These are phyloP conservation scores for Aspergillus texensis DNA, from an alignment of 2,329 filamentous ascomycete genomes.

Conservation along the genomic window DNA sequence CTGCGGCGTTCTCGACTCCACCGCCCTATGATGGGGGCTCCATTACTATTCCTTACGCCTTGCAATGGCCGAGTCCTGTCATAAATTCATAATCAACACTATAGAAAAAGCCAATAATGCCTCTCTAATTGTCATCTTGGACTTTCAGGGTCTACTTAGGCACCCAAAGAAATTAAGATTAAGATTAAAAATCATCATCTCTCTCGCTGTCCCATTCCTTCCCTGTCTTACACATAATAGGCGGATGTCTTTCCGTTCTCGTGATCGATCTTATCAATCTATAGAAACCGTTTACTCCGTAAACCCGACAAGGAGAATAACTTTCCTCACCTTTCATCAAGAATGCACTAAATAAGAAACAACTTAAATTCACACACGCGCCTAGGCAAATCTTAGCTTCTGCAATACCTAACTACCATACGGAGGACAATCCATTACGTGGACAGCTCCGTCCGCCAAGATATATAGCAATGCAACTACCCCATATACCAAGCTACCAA, in stretches of 20 bases:
- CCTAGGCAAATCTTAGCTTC: not conserved
- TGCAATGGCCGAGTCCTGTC: not conserved
- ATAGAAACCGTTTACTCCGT: not conserved
- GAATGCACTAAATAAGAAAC: not conserved
- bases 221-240: not conserved
- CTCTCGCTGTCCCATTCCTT: not conserved
- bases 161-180: not conserved
- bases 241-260: not conserved
- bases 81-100: not conserved
- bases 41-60: constrained; percentile 1
- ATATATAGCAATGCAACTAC: not conserved
- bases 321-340: not conserved
- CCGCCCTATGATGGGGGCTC: not conserved
- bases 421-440: not conserved
- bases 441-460: not conserved
- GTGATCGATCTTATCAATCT: constrained; percentile 3
- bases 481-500: not conserved
- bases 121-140: not conserved
- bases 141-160: not conserved
- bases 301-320: not conserved
- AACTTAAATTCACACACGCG: not conserved
- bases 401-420: no score
- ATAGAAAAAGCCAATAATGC: not conserved
- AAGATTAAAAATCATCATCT: not conserved
- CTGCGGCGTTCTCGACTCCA: not conserved